Base-by-base conservation (phyloP, 1,139 yeast species). In the Yamadazyma spencermartinsiae region DNA sequence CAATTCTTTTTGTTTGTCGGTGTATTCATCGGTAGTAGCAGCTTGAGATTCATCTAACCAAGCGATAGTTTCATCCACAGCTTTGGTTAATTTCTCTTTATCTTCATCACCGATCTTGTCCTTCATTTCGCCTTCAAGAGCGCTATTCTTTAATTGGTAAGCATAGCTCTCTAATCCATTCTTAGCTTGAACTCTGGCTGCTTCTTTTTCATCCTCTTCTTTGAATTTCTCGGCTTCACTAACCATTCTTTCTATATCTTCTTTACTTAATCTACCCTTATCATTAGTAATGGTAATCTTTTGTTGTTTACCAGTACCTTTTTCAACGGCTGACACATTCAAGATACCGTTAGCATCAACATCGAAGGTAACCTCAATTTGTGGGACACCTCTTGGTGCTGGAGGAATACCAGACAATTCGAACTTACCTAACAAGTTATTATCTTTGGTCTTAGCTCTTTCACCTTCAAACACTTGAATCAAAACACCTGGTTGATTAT, bases 381-480 rank as follows among this genome's bases (percentile, higher is more conserved):
- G 96, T 52, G 96, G 96, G 43, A 84, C 89, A 67, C 98, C 98
- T 74, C 96, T 86, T 69, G 97, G 97, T 33, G 97, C 95, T 44
- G 97, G 95, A 57, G 98, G 97, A 50, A 90, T 89, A 58, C 96
- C 96, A 36, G 88, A 75, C 55, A 90, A 80, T 65, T 90, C 96
- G 58, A 90, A 90, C 72, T 89, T 88, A 68, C 97, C 98, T 55
- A 90, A 79, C 61, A 84, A 73, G 74, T 90, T 90, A 76, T 90
- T 90, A 71, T 90, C 97, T 74, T 86, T 89, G 41, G 94, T 88
- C 72, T 83, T 79, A 35, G 97, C 84, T 73, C 97, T 87, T 74
- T 90, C 98, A 78, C 98, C 98, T 72, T 90, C 97, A 62, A 69
- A 90, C 39, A 90, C 96, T 73, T 88, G 96, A 63, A 90, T 90